phyloP scores from a whole-genome alignment of 192 early-diverging fungal genomes.

The Haplosporangium gracile region DNA sequence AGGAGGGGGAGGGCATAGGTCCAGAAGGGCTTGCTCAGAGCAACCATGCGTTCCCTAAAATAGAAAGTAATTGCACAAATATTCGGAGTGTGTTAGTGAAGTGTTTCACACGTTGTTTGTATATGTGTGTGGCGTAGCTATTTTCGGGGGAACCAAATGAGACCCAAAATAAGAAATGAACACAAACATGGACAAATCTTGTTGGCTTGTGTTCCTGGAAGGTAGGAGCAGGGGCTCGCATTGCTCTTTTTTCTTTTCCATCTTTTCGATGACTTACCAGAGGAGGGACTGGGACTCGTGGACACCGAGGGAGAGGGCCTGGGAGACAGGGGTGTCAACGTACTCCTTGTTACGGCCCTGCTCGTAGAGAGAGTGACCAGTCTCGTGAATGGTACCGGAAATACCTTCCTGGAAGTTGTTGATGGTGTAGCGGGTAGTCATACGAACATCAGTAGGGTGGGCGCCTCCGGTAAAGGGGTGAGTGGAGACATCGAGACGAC shows the following conservation, averaged over 20 bases:
- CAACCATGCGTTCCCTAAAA: slow-evolving; percentile 53
- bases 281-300: slow-evolving; percentile 62
- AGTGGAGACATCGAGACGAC: slow-evolving; percentile 57
- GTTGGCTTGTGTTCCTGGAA: no score
- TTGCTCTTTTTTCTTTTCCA: not conserved
- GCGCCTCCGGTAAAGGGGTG: slow-evolving; percentile 58
- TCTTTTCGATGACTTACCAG: slow-evolving; percentile 32
- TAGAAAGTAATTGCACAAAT: not conserved
- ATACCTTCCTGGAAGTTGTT: slow-evolving; percentile 52
- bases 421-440: slow-evolving; percentile 59
- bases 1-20: slow-evolving; percentile 44
- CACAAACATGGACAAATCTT: not conserved
- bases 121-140: not conserved
- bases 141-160: not conserved
- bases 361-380: slow-evolving; percentile 60
- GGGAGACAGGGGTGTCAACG: slow-evolving; percentile 31
- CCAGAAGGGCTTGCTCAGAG: slow-evolving; percentile 56
- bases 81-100: not conserved
- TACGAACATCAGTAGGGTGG: slow-evolving; percentile 55
- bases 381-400: slow-evolving; percentile 58
- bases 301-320: slow-evolving; percentile 48
- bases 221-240: no score
- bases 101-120: not conserved
- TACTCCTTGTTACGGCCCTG: slow-evolving; percentile 55
- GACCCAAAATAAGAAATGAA: slow-evolving; percentile 14